These are phyloP conservation scores for Brettanomyces anomalus DNA, from an alignment of 805 yeast genomes.

Conservation along the genomic window DNA sequence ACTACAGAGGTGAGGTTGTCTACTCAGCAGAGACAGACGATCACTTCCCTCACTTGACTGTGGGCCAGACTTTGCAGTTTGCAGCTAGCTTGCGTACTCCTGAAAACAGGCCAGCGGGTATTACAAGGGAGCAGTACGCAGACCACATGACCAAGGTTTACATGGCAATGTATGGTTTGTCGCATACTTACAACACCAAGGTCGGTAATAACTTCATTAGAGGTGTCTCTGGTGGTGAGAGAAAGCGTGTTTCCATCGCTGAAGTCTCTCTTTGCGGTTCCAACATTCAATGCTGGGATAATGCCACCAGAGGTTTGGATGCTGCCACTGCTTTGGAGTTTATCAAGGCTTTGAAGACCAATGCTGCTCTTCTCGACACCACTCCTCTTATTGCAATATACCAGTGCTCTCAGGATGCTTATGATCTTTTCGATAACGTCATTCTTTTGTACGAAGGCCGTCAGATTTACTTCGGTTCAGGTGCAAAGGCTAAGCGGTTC, in stretches of 20 bases:
- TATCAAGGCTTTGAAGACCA: constrained; percentile 45
- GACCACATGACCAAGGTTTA: constrained; percentile 42
- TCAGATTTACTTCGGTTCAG: constrained; percentile 33
- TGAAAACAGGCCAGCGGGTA: constrained; percentile 48
- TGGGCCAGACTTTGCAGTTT: constrained; percentile 54
- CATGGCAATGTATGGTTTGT: constrained; percentile 23
- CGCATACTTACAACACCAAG: constrained; percentile 47
- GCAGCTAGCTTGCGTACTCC: constrained; percentile 60
- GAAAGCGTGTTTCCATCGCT: constrained; percentile 57
- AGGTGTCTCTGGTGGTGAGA: constrained; percentile 64
- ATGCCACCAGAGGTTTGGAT: constrained; percentile 65
- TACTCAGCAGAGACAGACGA: constrained; percentile 61
- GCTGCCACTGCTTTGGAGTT: constrained; percentile 64
- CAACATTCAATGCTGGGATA: constrained; percentile 52
- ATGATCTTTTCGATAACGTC: constrained; percentile 35
- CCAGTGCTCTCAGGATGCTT: constrained; percentile 36
- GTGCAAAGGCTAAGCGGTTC: constrained; percentile 28
- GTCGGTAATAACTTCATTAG: constrained; percentile 57
- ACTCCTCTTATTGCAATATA: constrained; percentile 46
- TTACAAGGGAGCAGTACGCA: constrained; percentile 48
- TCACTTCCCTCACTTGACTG: constrained; percentile 63
- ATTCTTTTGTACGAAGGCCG: constrained; percentile 34
- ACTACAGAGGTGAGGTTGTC: constrained; percentile 60
- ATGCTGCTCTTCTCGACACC: constrained; percentile 40
- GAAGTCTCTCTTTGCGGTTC: constrained; percentile 35